Conservation (phyloP, 1,284 basidiomycete species). For the Melanopsichium pennsylvanicum region DNA sequence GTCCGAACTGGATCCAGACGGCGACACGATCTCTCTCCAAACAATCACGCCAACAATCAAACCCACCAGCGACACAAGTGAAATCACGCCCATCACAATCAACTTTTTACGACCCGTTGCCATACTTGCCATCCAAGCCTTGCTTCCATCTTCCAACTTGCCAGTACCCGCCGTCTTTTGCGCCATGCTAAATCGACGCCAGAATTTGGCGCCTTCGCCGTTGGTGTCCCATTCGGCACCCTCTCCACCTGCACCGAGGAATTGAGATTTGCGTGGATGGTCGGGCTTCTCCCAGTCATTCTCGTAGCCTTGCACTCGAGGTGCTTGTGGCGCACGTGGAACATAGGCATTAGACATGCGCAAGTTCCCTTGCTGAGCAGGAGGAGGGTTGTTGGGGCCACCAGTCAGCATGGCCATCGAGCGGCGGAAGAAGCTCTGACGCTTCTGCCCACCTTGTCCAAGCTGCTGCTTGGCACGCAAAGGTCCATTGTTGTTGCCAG, state of each 20-base stretch:
- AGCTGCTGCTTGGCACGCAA: slow-evolving; percentile 4
- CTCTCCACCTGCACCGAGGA: slow-evolving; percentile 50
- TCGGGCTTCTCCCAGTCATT: slow-evolving; percentile 51
- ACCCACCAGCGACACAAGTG: slow-evolving; percentile 35
- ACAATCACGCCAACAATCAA: slow-evolving; percentile 54
- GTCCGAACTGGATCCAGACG: slow-evolving; percentile 20
- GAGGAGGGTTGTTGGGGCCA: slow-evolving; percentile 1
- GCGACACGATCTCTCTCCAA: slow-evolving; percentile 52
- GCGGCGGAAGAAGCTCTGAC: slow-evolving; percentile 48
- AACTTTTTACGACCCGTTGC: slow-evolving; percentile 34
- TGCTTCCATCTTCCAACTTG: slow-evolving; percentile 39
- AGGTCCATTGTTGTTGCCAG: slow-evolving; percentile 11
- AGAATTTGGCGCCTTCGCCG: slow-evolving; percentile 58
- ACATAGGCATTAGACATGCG: slow-evolving; percentile 19
- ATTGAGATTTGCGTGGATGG: slow-evolving; percentile 50
- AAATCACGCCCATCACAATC: slow-evolving; percentile 42
- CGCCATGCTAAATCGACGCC: slow-evolving; percentile 54
- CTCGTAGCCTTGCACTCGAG: slow-evolving; percentile 46
- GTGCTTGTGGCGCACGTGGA: slow-evolving; percentile 21
- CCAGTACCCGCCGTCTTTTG: slow-evolving; percentile 43
- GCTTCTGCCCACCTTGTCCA: slow-evolving; percentile 17
- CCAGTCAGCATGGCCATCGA: slow-evolving; percentile 55
- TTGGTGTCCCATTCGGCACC: slow-evolving; percentile 59
- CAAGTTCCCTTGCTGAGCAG: slow-evolving; percentile 19
- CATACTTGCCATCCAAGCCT: slow-evolving; percentile 33